Percentiles rank a stretch among this genome's conserved stretches.
Evolutionary conservation across 2,329 filamentous ascomycete species (phyloP).

Genomic region (Calonectria pseudoreteaudii): DNA sequence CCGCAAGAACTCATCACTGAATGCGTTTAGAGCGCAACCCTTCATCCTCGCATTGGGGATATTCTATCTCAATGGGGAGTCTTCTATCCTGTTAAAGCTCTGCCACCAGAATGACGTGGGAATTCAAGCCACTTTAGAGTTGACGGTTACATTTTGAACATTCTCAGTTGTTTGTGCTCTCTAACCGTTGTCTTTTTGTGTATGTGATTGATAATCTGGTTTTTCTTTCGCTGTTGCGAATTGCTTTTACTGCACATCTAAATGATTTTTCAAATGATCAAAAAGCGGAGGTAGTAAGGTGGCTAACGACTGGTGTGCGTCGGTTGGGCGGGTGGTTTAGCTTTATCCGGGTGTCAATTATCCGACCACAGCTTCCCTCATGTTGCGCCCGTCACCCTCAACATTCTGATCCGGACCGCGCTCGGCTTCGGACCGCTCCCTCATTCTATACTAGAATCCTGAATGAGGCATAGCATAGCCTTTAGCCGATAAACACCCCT

Average conservation of each 20-base stretch:
- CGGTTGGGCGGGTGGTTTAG: background rate
- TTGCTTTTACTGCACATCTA: background rate
- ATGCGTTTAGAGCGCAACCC: background rate
- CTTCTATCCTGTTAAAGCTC: too few relatives aligned
- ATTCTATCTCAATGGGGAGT: background rate
- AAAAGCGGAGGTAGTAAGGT: too few relatives aligned
- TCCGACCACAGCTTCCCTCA: background rate
- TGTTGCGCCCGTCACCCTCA: background rate
- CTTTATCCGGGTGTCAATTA: slow-evolving; percentile 2
- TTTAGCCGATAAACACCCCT: background rate
- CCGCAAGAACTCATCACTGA: background rate
- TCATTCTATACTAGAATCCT: background rate
- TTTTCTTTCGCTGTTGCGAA: background rate
- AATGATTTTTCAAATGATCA: background rate
- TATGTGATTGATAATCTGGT: background rate
- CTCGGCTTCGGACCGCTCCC: background rate
- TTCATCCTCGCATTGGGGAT: background rate
- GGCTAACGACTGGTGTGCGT: too few relatives aligned
- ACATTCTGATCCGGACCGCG: background rate
- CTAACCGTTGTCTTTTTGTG: background rate
- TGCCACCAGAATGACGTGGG: background rate
- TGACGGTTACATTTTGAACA: background rate
- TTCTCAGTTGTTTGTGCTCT: background rate
- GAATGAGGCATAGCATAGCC: background rate
- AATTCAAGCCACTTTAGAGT: background rate